Base-by-base conservation (phyloP, 2,329 filamentous ascomycete genomes). In the Ophiostoma sp. region DNA sequence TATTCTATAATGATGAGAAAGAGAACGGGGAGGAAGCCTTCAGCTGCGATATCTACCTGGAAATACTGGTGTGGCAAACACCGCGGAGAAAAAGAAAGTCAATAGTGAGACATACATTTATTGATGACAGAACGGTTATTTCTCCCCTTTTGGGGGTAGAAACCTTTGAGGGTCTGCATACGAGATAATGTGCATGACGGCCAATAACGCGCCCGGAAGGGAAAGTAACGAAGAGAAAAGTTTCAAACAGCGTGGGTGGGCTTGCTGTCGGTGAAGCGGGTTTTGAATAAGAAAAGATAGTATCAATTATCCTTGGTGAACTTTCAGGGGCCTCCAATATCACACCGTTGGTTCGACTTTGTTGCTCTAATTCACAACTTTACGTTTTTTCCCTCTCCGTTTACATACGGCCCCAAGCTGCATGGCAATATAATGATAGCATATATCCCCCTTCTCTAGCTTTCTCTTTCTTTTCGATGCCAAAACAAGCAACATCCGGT, bases 41-140 rank as follows among this genome's bases (percentile, higher is more conserved):
- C 55, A 59, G 55, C 55, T 59, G 11, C 12, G 42, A 59, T 12
- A 28, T 33, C 55, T 55, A 25, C 11, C n/a, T 36, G 33, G 33
- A 3, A 36, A 59, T 45, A 45, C 12, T 6, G 9, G 25, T 57
- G 12, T 7, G 7, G 25, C 7, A 59, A 17, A 59, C 55, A 33
- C 55, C 55, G 28, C 25, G 15, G 55, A 59, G 55, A 19, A 59
- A 33, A 31, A 33, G 25, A 59, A 59, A 59, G 19, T 12, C 25
- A 59, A 15, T 25, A 48, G 59, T 64, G 59, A 64, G 59, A 64
- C 59, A 39, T 64, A 33, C 59, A 64, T 64, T 42, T 64, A 64
- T 64, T 64, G 59, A 64, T 42, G 59, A 59, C 33, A 39, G 12
- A 7, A 39, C 8, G 2, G 15, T 42, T 15, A 19, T 59, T 59